These are phyloP conservation scores for Senna tora DNA, from an alignment of 306 rosid species.

Conservation along the genomic window DNA sequence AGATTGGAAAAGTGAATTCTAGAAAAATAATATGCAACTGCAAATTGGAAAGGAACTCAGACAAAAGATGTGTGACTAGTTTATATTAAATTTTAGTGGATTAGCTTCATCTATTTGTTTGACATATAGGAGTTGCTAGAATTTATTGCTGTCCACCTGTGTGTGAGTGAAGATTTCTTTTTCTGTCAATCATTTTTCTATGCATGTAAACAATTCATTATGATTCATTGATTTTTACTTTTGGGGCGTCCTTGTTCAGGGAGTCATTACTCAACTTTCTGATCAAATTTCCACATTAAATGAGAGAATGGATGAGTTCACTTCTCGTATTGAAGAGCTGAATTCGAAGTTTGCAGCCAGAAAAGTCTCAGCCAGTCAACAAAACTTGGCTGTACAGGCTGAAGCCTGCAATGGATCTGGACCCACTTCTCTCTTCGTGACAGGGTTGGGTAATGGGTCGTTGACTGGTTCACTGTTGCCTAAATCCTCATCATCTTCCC, in stretches of 20 bases:
- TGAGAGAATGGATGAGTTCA: slow-evolving; percentile 95
- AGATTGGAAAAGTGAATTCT: slow-evolving; percentile 11
- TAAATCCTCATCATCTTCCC: slow-evolving; percentile 80
- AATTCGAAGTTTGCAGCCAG: slow-evolving; percentile 63
- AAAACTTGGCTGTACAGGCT: slow-evolving; percentile 74
- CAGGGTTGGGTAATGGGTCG: slow-evolving; percentile 75
- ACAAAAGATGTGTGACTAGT: slow-evolving; percentile 1
- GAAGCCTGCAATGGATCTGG: slow-evolving; percentile 83
- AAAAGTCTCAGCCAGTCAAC: slow-evolving; percentile 78
- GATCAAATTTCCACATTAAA: slow-evolving; percentile 94
- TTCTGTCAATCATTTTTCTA: slow-evolving; percentile 16
- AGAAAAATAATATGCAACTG: slow-evolving; percentile 27
- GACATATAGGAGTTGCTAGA: slow-evolving; percentile 30
- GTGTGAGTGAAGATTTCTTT: slow-evolving; percentile 16
- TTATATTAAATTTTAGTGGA: neutral
- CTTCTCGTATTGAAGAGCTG: slow-evolving; percentile 85
- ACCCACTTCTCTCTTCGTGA: slow-evolving; percentile 71
- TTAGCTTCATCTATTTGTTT: slow-evolving; percentile 12
- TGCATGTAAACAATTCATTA: slow-evolving; percentile 14
- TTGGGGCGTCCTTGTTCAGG: slow-evolving; percentile 53
- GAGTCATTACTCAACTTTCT: slow-evolving; percentile 84
- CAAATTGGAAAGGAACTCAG: slow-evolving; percentile 33
- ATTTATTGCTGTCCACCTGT: slow-evolving; percentile 8
- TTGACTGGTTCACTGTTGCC: slow-evolving; percentile 80
- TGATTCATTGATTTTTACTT: slow-evolving; percentile 40